Evolutionary conservation across 208 protist genomes (phyloP).

Genomic region (Leishmania mexicana): DNA sequence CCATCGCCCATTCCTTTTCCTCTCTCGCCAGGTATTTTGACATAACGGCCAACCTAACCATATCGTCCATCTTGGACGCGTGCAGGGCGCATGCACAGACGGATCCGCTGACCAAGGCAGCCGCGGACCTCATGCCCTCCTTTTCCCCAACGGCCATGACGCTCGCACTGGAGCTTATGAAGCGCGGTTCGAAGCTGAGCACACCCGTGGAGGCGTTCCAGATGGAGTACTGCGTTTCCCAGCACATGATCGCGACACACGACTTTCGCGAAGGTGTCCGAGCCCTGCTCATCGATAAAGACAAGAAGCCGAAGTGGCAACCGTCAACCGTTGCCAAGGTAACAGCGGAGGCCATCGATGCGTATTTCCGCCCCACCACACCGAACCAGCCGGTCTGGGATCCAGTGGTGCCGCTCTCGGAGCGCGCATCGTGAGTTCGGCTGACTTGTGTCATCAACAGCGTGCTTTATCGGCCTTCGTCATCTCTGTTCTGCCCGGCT

Average conservation of each 20-base stretch:
- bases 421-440: not conserved
- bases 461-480: not conserved
- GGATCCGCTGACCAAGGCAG: conserved; percentile 35
- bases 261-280: conserved; percentile 87
- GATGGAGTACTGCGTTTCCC: conserved; percentile 61
- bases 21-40: conserved; percentile 45
- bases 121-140: conserved; percentile 32
- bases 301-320: conserved; percentile 80
- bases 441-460: not conserved
- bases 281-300: conserved; percentile 83
- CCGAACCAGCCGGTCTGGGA: conserved; percentile 48
- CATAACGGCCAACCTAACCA: conserved; percentile 31
- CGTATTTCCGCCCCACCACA: conserved; percentile 37
- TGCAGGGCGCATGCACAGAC: conserved; percentile 31
- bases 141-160: conserved; percentile 64
- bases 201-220: conserved; percentile 54
- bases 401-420: conserved; percentile 33
- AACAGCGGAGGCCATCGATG: conserved; percentile 25
- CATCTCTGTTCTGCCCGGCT: not conserved
- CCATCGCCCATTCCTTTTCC: conserved; percentile 34
- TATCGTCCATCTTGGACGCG: conserved; percentile 51
- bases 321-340: conserved; percentile 59
- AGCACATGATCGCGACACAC: conserved; percentile 32
- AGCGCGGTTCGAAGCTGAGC: conserved; percentile 36
- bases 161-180: conserved; percentile 61